phyloP scores from a whole-genome alignment of 495 filamentous ascomycete genomes.

The Terfezia claveryi region DNA sequence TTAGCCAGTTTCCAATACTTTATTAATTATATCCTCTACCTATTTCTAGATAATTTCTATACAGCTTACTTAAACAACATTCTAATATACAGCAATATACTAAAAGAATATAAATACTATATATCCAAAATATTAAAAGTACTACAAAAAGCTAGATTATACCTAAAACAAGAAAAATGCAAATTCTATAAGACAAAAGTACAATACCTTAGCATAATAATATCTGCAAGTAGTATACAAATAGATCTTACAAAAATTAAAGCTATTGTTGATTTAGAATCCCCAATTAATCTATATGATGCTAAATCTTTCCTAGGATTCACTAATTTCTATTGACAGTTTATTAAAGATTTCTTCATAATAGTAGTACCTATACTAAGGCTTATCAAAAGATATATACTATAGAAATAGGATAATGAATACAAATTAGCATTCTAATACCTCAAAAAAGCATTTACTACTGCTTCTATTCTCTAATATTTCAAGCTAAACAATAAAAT shows the following conservation, averaged over 20 bases:
- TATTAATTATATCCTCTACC: conserved; percentile 8
- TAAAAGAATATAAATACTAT: conserved; percentile 10
- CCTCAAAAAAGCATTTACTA: conserved; percentile 4
- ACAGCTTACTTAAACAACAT: conserved; percentile 22
- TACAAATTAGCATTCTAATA: not conserved
- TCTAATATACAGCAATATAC: conserved; percentile 17
- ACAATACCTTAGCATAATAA: not conserved
- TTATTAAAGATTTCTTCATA: not conserved
- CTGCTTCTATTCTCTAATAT: conserved; percentile 3
- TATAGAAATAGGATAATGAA: not conserved
- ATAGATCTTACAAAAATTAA: not conserved
- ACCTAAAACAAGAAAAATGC: not conserved
- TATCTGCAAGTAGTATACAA: not conserved
- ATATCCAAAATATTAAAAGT: conserved; percentile 13
- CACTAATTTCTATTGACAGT: not conserved
- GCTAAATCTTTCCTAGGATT: not conserved
- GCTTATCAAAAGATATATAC: not conserved
- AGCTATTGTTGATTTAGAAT: not conserved
- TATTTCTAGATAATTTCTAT: conserved; percentile 15
- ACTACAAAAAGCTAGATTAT: conserved; percentile 3
- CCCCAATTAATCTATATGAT: not conserved
- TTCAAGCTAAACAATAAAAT: not conserved
- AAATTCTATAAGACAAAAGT: not conserved
- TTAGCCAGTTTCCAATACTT: conserved; percentile 13
- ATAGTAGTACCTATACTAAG: not conserved